Conservation (phyloP, 2,329 filamentous ascomycete species). For the Clarireedia paspali region DNA sequence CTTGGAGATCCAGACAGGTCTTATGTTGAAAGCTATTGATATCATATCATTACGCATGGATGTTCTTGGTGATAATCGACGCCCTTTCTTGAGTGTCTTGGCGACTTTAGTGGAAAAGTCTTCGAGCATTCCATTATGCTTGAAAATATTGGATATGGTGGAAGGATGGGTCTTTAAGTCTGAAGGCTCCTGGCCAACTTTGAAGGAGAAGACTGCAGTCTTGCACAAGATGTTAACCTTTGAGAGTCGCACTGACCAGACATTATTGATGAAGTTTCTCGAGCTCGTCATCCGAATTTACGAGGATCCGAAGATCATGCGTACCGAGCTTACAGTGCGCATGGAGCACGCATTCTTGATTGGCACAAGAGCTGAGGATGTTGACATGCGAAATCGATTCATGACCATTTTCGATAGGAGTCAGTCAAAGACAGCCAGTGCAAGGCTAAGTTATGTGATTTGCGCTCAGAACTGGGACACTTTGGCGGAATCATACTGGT, state of each 20-base stretch:
- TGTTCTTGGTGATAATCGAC: conserved; percentile 77
- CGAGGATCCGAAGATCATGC: conserved; percentile 90
- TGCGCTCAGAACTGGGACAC: conserved; percentile 96
- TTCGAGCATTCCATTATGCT: conserved; percentile 75
- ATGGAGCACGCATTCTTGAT: conserved; percentile 98
- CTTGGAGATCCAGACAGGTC: conserved; percentile 76
- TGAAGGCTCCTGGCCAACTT: conserved; percentile 88
- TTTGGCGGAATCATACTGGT: conserved; percentile 89
- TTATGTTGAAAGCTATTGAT: conserved; percentile 94
- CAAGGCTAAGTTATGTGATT: conserved; percentile 81
- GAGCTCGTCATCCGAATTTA: conserved; percentile 97
- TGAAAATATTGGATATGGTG: conserved; percentile 89
- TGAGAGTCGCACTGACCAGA: conserved; percentile 74
- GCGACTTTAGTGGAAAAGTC: conserved; percentile 95
- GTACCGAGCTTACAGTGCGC: conserved; percentile 90
- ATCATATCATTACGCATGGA: conserved; percentile 90
- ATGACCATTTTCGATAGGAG: conserved; percentile 95
- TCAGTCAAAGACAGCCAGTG: conserved; percentile 84
- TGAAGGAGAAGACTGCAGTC: conserved; percentile 98
- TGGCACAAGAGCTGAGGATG: conserved; percentile 83
- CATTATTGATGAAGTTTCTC: conserved; percentile 85
- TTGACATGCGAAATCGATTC: conserved; percentile 95
- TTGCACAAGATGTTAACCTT: conserved; percentile 99
- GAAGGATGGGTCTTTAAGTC: conserved; percentile 95
- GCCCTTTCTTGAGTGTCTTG: conserved; percentile 90